Percentiles rank a stretch among this genome's conserved stretches.
These are phyloP conservation scores for Myriangium duriaei DNA, from an alignment of 2,329 filamentous ascomycete genomes.

Conservation along the genomic window DNA sequence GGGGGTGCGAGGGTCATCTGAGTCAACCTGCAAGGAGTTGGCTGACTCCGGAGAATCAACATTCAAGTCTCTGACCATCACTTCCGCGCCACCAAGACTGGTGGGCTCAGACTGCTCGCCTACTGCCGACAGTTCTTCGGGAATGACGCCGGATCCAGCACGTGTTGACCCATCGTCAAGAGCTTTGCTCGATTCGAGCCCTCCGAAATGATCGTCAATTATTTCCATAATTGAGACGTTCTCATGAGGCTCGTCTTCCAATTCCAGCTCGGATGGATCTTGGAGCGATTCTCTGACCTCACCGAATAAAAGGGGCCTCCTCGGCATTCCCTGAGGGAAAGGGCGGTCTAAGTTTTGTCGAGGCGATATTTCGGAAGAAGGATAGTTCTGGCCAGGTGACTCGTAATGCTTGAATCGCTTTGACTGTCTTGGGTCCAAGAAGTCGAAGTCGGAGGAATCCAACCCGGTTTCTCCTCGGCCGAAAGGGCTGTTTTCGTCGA, in stretches of 20 bases:
- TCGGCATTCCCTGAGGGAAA: conserved; percentile 9
- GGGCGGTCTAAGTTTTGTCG: conserved; percentile 1
- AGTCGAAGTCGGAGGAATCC: conserved; percentile 25
- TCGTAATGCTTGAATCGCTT: conserved; percentile 29
- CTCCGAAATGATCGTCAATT: not conserved
- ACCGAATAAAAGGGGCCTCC: conserved; percentile 41
- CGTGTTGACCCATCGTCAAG: not conserved
- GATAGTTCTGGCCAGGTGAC: conserved; percentile 16
- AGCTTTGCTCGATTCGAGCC: conserved; percentile 12
- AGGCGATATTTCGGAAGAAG: not conserved
- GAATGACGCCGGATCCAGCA: not conserved
- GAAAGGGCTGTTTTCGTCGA: conserved; percentile 33
- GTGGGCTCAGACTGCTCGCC: no score
- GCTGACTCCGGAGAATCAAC: conserved; percentile 34
- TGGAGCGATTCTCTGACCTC: conserved; percentile 42
- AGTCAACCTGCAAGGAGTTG: conserved; percentile 23
- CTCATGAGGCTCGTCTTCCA: conserved; percentile 18
- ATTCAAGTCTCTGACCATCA: conserved; percentile 35
- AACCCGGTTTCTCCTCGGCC: conserved; percentile 19
- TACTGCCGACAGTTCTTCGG: not conserved
- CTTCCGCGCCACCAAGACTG: conserved; percentile 37
- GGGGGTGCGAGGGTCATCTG: conserved; percentile 26
- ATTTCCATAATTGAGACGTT: conserved; percentile 13
- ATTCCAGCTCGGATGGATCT: not conserved
- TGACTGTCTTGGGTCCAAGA: conserved; percentile 28